phyloP scores from a whole-genome alignment of 352 stramenopile genomes.

The Blastocystis sp. region DNA sequence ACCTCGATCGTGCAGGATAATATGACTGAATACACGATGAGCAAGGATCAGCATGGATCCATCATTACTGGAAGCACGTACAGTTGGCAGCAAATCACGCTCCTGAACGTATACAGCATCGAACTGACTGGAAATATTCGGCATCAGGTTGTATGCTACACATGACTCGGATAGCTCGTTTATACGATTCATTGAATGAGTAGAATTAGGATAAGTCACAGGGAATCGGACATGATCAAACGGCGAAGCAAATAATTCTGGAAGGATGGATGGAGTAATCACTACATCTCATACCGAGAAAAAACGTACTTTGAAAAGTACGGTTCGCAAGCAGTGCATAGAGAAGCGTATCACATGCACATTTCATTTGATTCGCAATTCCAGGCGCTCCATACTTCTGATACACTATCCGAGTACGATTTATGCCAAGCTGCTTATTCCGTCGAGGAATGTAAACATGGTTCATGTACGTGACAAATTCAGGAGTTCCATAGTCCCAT shows the following conservation, averaged over 20 bases:
- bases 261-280: not conserved
- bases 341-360: slow-evolving; percentile 19
- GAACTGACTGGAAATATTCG: not conserved
- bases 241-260: not conserved
- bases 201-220: too few species aligned
- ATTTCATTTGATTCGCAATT: slow-evolving; percentile 34
- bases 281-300: not conserved
- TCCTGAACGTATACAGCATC: not conserved
- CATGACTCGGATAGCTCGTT: too few species aligned
- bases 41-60: not conserved
- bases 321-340: not conserved
- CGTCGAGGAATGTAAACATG: not conserved
- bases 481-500: not conserved
- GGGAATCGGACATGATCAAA: not conserved
- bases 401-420: not conserved
- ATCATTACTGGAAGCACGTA: not conserved
- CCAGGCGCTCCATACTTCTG: slow-evolving; percentile 7
- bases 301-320: not conserved
- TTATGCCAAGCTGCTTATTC: not conserved
- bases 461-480: not conserved
- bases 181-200: too few species aligned
- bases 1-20: not conserved
- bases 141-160: not conserved
- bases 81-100: not conserved
- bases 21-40: slow-evolving; percentile 8